Conservation (phyloP, 2,329 filamentous ascomycete genomes). For the Emmonsiellopsis sp. region DNA sequence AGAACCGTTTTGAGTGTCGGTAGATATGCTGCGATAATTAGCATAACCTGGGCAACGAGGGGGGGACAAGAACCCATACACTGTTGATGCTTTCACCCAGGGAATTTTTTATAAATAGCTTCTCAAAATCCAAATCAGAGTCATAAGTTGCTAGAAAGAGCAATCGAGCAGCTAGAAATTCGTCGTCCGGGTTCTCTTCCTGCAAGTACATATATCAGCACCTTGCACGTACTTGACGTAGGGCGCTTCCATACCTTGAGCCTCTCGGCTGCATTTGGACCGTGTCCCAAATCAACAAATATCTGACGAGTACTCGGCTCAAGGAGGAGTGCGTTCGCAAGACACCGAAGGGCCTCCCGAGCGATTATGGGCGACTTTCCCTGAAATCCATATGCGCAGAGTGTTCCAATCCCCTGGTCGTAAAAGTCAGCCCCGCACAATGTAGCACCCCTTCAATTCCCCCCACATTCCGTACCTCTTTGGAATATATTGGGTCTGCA, state of each 20-base stretch:
- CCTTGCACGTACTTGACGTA: not conserved
- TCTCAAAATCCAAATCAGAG: conserved; percentile 57
- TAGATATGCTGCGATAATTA: conserved; percentile 46
- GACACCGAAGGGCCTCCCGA: conserved; percentile 66
- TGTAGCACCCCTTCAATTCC: not conserved
- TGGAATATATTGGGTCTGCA: conserved; percentile 77
- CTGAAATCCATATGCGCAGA: conserved; percentile 66
- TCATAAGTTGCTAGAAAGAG: conserved; percentile 74
- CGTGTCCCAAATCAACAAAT: conserved; percentile 62
- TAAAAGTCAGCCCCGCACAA: too few species aligned
- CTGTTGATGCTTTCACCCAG: conserved; percentile 60
- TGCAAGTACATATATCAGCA: conserved; percentile 14
- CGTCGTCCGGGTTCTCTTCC: conserved; percentile 68
- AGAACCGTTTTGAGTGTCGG: conserved; percentile 56
- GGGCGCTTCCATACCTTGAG: conserved; percentile 45
- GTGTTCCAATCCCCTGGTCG: conserved; percentile 60
- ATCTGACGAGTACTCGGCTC: conserved; percentile 58
- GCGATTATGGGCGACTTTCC: conserved; percentile 54
- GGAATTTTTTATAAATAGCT: conserved; percentile 56
- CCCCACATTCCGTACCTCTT: conserved; percentile 45
- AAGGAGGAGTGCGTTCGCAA: conserved; percentile 77
- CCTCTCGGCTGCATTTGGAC: conserved; percentile 57
- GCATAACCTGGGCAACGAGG: not conserved
- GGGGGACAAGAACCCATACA: conserved; percentile 18
- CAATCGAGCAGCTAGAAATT: conserved; percentile 74